Evolutionary conservation across 2,329 filamentous ascomycete species (phyloP).

Genomic region (Metarhizium guizhouense): DNA sequence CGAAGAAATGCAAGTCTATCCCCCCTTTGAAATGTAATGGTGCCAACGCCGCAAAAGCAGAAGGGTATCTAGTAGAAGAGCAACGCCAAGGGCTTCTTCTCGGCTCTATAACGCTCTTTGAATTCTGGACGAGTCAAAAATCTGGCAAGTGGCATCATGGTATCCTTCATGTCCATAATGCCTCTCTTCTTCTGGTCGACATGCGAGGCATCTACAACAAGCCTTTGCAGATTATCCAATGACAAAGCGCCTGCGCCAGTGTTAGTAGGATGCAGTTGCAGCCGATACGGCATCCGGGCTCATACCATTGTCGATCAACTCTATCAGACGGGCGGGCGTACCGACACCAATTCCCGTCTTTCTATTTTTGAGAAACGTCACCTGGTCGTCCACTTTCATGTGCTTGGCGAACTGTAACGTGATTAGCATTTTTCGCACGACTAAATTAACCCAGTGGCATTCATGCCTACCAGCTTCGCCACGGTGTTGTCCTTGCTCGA

Average conservation of each 20-base stretch:
- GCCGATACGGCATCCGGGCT: neutral
- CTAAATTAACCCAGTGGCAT: neutral
- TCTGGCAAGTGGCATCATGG: conserved; percentile 68
- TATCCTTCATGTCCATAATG: conserved; percentile 92
- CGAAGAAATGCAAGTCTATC: neutral
- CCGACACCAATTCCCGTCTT: conserved; percentile 83
- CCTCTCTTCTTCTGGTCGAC: conserved; percentile 93
- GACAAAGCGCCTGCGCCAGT: conserved; percentile 54
- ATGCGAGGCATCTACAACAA: conserved; percentile 85
- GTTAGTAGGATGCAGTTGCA: conserved; percentile 1
- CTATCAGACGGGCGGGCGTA: conserved; percentile 73
- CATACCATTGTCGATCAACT: conserved; percentile 73
- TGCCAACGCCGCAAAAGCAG: neutral
- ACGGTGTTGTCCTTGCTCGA: conserved; percentile 70
- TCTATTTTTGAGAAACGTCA: conserved; percentile 59
- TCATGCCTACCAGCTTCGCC: conserved; percentile 59
- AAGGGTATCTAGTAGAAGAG: conserved; percentile 49
- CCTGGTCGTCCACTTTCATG: conserved; percentile 86
- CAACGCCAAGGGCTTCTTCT: conserved; percentile 49
- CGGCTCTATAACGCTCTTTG: conserved; percentile 56
- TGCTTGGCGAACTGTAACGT: conserved; percentile 74
- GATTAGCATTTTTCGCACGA: conserved; percentile 5
- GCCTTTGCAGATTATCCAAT: conserved; percentile 60
- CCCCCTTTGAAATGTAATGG: neutral
- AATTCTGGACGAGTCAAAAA: conserved; percentile 65